Evolutionary conservation across 805 yeast species (phyloP).

Genomic region (Myxozyma nipponensis): DNA sequence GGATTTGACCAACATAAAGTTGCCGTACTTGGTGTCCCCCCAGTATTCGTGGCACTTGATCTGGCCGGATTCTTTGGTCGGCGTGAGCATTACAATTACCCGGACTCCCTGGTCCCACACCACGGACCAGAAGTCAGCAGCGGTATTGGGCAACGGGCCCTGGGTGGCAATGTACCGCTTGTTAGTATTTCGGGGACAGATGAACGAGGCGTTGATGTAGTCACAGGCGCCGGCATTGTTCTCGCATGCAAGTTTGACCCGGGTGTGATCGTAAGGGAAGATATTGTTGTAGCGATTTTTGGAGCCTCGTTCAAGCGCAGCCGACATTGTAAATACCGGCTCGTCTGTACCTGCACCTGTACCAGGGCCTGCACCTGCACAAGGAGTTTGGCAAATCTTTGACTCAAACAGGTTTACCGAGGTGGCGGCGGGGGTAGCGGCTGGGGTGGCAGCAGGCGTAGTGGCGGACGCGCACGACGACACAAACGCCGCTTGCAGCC

Average conservation of each 20-base stretch:
- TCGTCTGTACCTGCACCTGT: neutral
- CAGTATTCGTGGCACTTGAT: slow-evolving; percentile 87
- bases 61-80: slow-evolving; percentile 72
- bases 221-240: slow-evolving; percentile 38
- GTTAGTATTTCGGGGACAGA: slow-evolving; percentile 40
- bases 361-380: no score
- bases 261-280: slow-evolving; percentile 78
- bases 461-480: slow-evolving; percentile 9
- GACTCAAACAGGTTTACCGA: neutral
- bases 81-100: slow-evolving; percentile 71
- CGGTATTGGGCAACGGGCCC: slow-evolving; percentile 78
- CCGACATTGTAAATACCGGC: slow-evolving; percentile 26
- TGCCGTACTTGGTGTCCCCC: slow-evolving; percentile 55
- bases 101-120: slow-evolving; percentile 63
- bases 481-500: slow-evolving; percentile 51
- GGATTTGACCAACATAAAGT: slow-evolving; percentile 31
- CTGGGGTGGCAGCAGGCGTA: neutral
- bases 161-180: slow-evolving; percentile 80
- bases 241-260: slow-evolving; percentile 55
- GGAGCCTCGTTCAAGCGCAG: slow-evolving; percentile 75
- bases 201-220: slow-evolving; percentile 83
- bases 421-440: neutral
- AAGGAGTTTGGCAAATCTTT: neutral
- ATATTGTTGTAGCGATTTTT: slow-evolving; percentile 88
- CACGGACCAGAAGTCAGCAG: slow-evolving; percentile 81